A percentile compares a stretch with the other conserved stretches of the same genome.
phyloP scores from a whole-genome alignment of 371 early-diverging fungal genomes.

The Mucor velutinosus region DNA sequence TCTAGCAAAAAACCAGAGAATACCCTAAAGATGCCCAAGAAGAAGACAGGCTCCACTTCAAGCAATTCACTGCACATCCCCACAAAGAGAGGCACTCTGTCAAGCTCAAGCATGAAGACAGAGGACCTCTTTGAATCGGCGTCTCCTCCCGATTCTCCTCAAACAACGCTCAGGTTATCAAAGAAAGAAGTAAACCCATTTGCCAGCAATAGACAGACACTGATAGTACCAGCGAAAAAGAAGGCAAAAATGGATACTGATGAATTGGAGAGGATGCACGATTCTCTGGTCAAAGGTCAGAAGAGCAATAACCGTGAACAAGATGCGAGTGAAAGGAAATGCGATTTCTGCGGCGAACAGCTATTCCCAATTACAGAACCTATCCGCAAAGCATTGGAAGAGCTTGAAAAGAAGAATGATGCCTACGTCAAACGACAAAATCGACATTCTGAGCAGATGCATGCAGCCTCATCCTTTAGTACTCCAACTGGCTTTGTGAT shows the following conservation, averaged over 20 bases:
- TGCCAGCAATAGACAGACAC: background rate
- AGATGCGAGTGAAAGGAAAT: background rate
- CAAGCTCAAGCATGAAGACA: background rate
- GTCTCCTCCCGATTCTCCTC: background rate
- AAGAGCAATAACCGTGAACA: background rate
- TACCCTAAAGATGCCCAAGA: background rate
- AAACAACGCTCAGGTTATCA: background rate
- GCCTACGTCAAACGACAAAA: slow-evolving; percentile 3
- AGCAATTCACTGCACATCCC: too few species aligned
- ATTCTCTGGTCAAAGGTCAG: background rate
- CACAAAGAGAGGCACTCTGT: background rate
- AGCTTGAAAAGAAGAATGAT: slow-evolving; percentile 20
- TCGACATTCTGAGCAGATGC: background rate
- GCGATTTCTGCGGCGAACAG: slow-evolving; percentile 12
- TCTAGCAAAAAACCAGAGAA: background rate
- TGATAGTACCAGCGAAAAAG: background rate
- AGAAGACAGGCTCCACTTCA: background rate
- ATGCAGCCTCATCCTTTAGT: background rate
- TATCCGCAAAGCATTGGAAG: slow-evolving; percentile 15
- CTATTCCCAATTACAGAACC: slow-evolving; percentile 3
- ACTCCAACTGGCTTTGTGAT: background rate
- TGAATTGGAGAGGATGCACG: background rate
- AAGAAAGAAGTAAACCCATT: background rate
- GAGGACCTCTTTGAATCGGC: too few species aligned
- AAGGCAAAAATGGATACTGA: background rate